These are phyloP conservation scores for Solanum bulbocastanum DNA, from an alignment of 257 asterid genomes.

Conservation along the genomic window DNA sequence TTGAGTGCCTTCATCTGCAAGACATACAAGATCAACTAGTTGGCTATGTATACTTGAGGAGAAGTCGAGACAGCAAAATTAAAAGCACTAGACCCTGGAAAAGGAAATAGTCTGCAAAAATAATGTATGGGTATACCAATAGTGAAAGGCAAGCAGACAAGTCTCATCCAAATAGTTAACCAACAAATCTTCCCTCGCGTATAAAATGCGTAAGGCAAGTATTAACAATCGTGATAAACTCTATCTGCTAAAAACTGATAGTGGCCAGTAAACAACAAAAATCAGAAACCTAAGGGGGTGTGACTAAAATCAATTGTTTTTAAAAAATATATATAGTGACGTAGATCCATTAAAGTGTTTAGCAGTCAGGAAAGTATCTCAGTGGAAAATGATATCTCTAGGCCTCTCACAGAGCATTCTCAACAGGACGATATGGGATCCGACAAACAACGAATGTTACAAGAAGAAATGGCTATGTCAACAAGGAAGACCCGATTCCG, in stretches of 20 bases:
- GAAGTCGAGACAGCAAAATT: background rate
- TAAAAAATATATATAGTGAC: background rate
- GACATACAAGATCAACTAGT: background rate
- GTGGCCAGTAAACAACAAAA: background rate
- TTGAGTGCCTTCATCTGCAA: constrained; percentile 91
- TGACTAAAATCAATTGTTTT: background rate
- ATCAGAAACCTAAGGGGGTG: background rate
- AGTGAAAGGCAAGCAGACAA: background rate
- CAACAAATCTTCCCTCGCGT: background rate
- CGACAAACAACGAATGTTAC: background rate
- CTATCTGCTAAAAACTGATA: background rate
- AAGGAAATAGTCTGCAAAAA: background rate
- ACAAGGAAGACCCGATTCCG: background rate
- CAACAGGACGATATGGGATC: background rate
- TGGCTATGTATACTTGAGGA: background rate
- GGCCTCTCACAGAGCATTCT: background rate
- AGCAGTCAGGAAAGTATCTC: background rate
- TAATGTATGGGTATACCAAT: background rate
- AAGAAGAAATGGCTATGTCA: background rate
- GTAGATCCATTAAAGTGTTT: background rate
- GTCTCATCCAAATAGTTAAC: background rate
- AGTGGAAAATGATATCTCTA: background rate
- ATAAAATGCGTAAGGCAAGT: background rate
- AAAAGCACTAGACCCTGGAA: background rate
- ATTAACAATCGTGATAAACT: background rate